Conservation (phyloP, 2,329 filamentous ascomycete genomes). For the Xylaria arbuscula region DNA sequence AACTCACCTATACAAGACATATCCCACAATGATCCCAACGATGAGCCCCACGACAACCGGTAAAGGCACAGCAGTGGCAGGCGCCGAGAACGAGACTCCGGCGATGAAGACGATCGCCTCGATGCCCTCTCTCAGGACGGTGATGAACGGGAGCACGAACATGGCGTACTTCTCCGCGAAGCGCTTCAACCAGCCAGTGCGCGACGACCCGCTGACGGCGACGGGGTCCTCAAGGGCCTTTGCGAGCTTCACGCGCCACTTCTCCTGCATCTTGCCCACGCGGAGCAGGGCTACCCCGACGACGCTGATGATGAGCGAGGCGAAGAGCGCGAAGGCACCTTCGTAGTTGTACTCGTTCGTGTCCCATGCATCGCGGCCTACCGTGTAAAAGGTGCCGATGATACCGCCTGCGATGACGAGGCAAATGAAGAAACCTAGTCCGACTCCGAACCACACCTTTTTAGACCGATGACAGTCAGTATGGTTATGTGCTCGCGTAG, state of each 20-base stretch:
- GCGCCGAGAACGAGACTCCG: conserved; percentile 81
- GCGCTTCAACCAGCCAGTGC: conserved; percentile 63
- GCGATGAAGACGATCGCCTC: conserved; percentile 89
- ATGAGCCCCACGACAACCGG: conserved; percentile 78
- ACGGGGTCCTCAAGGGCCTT: conserved; percentile 69
- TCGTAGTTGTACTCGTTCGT: conserved; percentile 82
- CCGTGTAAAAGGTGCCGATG: conserved; percentile 78
- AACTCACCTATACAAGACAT: conserved; percentile 79
- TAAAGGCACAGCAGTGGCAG: conserved; percentile 80
- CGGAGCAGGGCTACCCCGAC: conserved; percentile 85
- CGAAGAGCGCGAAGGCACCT: conserved; percentile 79
- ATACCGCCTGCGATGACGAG: conserved; percentile 73
- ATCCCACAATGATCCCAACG: conserved; percentile 75
- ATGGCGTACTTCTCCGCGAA: conserved; percentile 84
- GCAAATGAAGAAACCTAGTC: conserved; percentile 71
- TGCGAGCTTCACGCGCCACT: conserved; percentile 87
- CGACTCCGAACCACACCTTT: conserved; percentile 76
- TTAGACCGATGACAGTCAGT: neutral
- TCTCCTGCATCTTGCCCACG: conserved; percentile 84
- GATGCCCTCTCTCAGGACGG: conserved; percentile 85
- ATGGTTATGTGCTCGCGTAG: neutral
- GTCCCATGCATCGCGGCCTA: conserved; percentile 75
- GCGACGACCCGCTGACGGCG: conserved; percentile 55
- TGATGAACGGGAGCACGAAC: conserved; percentile 88
- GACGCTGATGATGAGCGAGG: conserved; percentile 81